A percentile compares a stretch with the other conserved stretches of the same genome.
These are phyloP conservation scores for Yamadazyma phyllophila DNA, from an alignment of 805 yeast species.

Conservation along the genomic window DNA sequence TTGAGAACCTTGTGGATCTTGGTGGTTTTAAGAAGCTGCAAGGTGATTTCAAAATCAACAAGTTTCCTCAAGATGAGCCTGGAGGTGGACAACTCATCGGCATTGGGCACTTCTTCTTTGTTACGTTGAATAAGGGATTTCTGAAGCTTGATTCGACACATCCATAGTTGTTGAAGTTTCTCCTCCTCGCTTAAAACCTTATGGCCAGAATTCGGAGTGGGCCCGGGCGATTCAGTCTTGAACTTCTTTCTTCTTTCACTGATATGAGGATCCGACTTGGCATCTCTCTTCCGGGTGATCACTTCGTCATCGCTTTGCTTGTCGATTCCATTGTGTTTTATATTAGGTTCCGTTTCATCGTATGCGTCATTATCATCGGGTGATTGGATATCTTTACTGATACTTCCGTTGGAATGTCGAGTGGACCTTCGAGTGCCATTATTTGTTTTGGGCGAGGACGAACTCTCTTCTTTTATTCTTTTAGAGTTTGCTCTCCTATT, in stretches of 20 bases:
- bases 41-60: constrained; percentile 41
- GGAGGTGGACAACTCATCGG: constrained; percentile 43
- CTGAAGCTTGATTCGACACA: constrained; percentile 48
- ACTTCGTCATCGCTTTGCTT: constrained; percentile 15
- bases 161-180: constrained; percentile 45
- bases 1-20: constrained; percentile 53
- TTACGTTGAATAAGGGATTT: constrained; percentile 47
- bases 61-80: constrained; percentile 40
- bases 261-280: not conserved
- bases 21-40: constrained; percentile 41
- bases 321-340: constrained; percentile 2
- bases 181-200: constrained; percentile 32
- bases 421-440: constrained; percentile 1
- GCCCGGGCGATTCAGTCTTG: constrained; percentile 17
- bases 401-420: constrained; percentile 8
- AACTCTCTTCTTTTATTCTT: no score
- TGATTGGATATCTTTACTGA: constrained; percentile 1
- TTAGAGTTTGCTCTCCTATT: not conserved
- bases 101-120: constrained; percentile 38
- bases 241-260: constrained; percentile 9
- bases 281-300: constrained; percentile 9
- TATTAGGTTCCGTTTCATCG: constrained; percentile 3
- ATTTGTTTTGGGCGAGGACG: not conserved
- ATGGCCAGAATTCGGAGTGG: constrained; percentile 2
- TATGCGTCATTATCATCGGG: not conserved